Percentiles rank a stretch among this genome's conserved stretches.
These are phyloP conservation scores for Vanderwaltozyma yarrowii DNA, from an alignment of 805 yeast genomes.

Conservation along the genomic window DNA sequence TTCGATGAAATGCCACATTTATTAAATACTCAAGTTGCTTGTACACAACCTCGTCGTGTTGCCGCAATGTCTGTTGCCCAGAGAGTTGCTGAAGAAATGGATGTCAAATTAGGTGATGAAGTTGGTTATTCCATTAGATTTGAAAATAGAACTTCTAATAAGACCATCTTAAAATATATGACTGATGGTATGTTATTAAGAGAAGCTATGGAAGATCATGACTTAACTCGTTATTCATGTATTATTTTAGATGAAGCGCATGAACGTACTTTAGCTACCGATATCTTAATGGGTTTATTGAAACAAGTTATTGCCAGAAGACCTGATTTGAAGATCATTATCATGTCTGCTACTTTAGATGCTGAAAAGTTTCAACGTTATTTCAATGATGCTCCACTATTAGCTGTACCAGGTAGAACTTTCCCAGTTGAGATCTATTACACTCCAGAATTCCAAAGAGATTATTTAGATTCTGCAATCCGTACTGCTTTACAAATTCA, in stretches of 20 bases:
- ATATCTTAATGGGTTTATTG: slow-evolving; percentile 87
- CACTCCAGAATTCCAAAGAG: slow-evolving; percentile 94
- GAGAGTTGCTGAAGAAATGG: slow-evolving; percentile 68
- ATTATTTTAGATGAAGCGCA: slow-evolving; percentile 96
- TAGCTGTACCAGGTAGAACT: slow-evolving; percentile 97
- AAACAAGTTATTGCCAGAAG: slow-evolving; percentile 77
- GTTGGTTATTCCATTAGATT: slow-evolving; percentile 82
- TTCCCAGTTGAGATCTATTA: slow-evolving; percentile 95
- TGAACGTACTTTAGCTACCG: slow-evolving; percentile 93
- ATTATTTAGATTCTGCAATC: slow-evolving; percentile 88
- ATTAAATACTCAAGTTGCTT: slow-evolving; percentile 73
- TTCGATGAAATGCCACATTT: slow-evolving; percentile 59
- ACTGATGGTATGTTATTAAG: slow-evolving; percentile 89
- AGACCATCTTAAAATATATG: slow-evolving; percentile 78
- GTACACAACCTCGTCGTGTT: slow-evolving; percentile 92
- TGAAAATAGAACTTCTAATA: slow-evolving; percentile 52
- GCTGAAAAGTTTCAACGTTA: slow-evolving; percentile 91
- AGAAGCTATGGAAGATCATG: slow-evolving; percentile 85
- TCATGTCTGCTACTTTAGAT: slow-evolving; percentile 97
- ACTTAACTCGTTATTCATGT: slow-evolving; percentile 71
- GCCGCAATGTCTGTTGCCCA: slow-evolving; percentile 89
- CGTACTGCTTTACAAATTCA: slow-evolving; percentile 94
- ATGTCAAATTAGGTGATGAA: slow-evolving; percentile 46
- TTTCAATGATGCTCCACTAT: slow-evolving; percentile 82
- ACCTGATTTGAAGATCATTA: slow-evolving; percentile 65